These are phyloP conservation scores for Biscogniauxia sp. DNA, from an alignment of 2,329 filamentous ascomycete genomes.

Conservation along the genomic window DNA sequence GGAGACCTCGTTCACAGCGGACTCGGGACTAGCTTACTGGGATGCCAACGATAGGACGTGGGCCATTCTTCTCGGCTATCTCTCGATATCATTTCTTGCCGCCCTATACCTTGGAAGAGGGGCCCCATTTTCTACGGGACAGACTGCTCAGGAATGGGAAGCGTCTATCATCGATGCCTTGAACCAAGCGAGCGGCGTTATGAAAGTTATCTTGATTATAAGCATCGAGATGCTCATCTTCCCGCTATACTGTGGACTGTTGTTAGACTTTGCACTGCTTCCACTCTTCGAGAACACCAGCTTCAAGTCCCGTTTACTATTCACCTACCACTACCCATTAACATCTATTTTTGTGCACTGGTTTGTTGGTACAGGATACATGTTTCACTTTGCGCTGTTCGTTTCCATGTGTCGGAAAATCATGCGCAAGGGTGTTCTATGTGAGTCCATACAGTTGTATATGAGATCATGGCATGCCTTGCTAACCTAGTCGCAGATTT, in stretches of 20 bases:
- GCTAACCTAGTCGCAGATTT: slow-evolving; percentile 63
- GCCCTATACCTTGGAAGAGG: slow-evolving; percentile 77
- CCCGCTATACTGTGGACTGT: slow-evolving; percentile 88
- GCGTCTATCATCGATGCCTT: slow-evolving; percentile 77
- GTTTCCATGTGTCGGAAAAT: slow-evolving; percentile 99
- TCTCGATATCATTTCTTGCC: slow-evolving; percentile 70
- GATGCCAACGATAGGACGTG: slow-evolving; percentile 60
- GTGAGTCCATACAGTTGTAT: slow-evolving; percentile 48
- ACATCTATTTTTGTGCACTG: slow-evolving; percentile 96
- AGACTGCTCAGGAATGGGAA: slow-evolving; percentile 64
- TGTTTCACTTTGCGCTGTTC: slow-evolving; percentile 99
- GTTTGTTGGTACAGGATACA: slow-evolving; percentile 98
- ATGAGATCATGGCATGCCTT: slow-evolving; percentile 2
- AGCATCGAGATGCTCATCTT: slow-evolving; percentile 99
- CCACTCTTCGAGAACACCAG: slow-evolving; percentile 85
- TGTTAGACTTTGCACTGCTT: slow-evolving; percentile 84
- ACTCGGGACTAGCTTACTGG: slow-evolving; percentile 66
- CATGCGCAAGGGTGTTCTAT: slow-evolving; percentile 89
- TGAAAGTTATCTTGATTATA: slow-evolving; percentile 98
- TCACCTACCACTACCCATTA: slow-evolving; percentile 74
- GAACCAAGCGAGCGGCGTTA: slow-evolving; percentile 90
- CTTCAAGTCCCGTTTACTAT: slow-evolving; percentile 72
- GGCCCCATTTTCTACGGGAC: slow-evolving; percentile 61
- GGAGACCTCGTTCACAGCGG: slow-evolving; percentile 38
- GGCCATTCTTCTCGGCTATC: slow-evolving; percentile 80